Conservation (phyloP, 2,329 filamentous ascomycete genomes). For the Alternaria sp. region DNA sequence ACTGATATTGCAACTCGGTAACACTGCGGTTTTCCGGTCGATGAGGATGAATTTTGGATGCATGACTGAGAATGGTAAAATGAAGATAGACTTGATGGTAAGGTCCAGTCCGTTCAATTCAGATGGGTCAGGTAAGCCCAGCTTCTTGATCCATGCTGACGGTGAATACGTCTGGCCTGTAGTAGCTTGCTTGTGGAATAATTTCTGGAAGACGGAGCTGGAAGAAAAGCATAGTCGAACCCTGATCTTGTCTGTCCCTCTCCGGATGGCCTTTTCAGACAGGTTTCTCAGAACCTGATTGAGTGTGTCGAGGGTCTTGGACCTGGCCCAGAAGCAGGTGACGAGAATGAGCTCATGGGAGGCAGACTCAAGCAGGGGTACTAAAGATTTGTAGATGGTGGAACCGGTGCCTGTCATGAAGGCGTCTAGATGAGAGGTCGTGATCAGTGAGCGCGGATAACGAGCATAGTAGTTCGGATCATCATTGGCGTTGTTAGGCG, state of each 20-base stretch:
- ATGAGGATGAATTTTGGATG: slow-evolving; percentile 84
- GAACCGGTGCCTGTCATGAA: slow-evolving; percentile 58
- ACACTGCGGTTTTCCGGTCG: slow-evolving; percentile 70
- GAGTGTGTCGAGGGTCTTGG: slow-evolving; percentile 67
- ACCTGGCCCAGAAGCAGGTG: slow-evolving; percentile 83
- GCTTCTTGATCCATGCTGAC: slow-evolving; percentile 65
- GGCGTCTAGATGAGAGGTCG: slow-evolving; percentile 45
- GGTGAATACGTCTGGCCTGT: slow-evolving; percentile 70
- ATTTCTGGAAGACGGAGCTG: slow-evolving; percentile 74
- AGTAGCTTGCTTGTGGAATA: slow-evolving; percentile 73
- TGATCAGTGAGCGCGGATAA: slow-evolving; percentile 46
- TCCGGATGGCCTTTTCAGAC: slow-evolving; percentile 57
- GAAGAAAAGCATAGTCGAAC: slow-evolving; percentile 82
- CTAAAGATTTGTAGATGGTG: slow-evolving; percentile 57
- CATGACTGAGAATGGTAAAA: slow-evolving; percentile 84
- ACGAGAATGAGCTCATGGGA: slow-evolving; percentile 75
- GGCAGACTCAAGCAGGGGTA: slow-evolving; percentile 69
- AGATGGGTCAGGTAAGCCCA: slow-evolving; percentile 70
- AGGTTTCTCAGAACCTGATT: slow-evolving; percentile 67
- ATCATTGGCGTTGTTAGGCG: slow-evolving; percentile 34
- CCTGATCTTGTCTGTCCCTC: slow-evolving; percentile 57
- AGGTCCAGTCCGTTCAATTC: slow-evolving; percentile 71
- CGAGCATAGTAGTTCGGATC: slow-evolving; percentile 54
- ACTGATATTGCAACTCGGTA: slow-evolving; percentile 85
- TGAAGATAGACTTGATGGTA: slow-evolving; percentile 78